Base-by-base conservation (phyloP, 805 yeast genomes). In the Metschnikowia anglica region DNA sequence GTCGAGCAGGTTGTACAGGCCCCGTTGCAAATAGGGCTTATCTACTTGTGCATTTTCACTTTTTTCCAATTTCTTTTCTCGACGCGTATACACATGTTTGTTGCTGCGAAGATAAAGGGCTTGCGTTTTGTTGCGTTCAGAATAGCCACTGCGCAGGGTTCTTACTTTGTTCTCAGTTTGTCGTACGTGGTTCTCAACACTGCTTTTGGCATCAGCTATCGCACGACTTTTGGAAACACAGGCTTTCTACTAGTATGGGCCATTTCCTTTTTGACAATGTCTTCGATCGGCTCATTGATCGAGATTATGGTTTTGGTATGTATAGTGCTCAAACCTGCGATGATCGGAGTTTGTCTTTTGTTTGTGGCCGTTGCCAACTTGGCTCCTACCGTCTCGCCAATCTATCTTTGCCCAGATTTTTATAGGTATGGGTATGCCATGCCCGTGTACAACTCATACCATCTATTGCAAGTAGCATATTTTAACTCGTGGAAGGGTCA, bases 361-460 rank as follows among this genome's bases (percentile, higher is more conserved):
- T 36, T 54, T 33, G 58, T 54, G 17, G 62, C 65, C 2, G 67
- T 64, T 2, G 29, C 52, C 16, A 65, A 63, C 44, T 48, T 65
- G 29, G 56, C 66, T 3, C 68, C 68, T 2, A 57, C 63, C 7
- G 44, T 65, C 27, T 54, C 65, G 2, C 67, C 68, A 3, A 52
- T 66, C 26, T 62, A 53, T 9, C 51, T 68, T 30, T 50, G 55
- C 39, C 69, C 73, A 0, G 39, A 37, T 6, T 60, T 67, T 34
- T 65, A 55, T 44, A 47, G 65, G 30, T 65, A 58, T 44, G 73
- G 73, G 3, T 67, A 66, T 51, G 72, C 67, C 10, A 47, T 67
- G 53, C 72, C 70, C 5, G 64, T 65, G 11, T 42, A 46, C 17
- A 57, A 57, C 41, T 54, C 66, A 1, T 65, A 65, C 46, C 59